Evolutionary conservation across 2,329 filamentous ascomycete genomes (phyloP), one percentile per base, ranked within the genome.

Genomic region (Cladosporium velox): DNA sequence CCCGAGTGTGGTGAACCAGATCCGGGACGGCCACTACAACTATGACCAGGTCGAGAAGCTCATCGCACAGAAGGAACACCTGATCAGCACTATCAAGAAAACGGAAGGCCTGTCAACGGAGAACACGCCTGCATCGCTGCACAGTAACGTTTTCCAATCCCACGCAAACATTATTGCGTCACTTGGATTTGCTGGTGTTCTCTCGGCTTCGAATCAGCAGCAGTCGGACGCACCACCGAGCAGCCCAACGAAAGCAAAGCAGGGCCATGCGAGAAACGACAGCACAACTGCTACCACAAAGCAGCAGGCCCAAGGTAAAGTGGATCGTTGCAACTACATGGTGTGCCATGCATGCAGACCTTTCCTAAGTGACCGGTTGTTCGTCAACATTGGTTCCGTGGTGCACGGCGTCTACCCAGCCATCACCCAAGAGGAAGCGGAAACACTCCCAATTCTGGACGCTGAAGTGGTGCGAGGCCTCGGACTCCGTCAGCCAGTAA

Each of bases 271-370:
- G 38, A 55, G 51, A 57, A 58, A 52, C 38, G 24, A 59, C 14
- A 18, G 41, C 57, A 28, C n/a, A 14, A 4, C 59, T 14, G 7
- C 30, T 15, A 51, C 51, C 30, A 26, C 24, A 1, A 35, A 10
- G 14, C 44, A 55, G 38, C 41, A 51, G 47, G 21, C 54, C 12
- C 57, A 47, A 21, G 24, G 1, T 32, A 55, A 60, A 21, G 6
- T 62, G n/a, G 64, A 68, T 47, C 55, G 60, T 10, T 86, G 84
- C 72, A 73, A 69, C n/a, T 80, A 79, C 70, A 77, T 78, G 59
- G 79, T 79, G 60, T 86, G 84, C 67, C 81, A 82, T 35, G 74
- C 71, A n/a, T 86, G 84, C 69, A 80, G 83, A 34, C 81, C 82
- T 2, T 81, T 81, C 68, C 82, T 79, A 68, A 76, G 76, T n/a